Base-by-base conservation (phyloP, 768 basidiomycete species). In the Crepidotus variabilis region DNA sequence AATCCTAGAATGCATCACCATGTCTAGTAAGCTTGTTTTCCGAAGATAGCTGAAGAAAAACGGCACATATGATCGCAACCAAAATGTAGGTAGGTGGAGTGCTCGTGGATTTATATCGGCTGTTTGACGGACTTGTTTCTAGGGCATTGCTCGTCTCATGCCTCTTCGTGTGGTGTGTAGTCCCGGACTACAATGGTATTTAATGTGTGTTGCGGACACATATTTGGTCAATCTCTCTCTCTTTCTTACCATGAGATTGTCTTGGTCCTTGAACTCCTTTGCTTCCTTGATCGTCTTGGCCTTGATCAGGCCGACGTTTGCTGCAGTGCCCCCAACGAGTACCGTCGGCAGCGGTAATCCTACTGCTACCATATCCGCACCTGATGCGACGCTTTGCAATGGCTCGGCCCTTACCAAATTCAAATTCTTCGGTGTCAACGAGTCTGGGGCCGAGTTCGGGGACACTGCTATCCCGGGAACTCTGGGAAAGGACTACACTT, bases 391-490 rank as follows among this genome's bases (percentile, higher is more conserved):
- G 52, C 57, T 71, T 28, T 78, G 78, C 67, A 65, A 76, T 14
- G 74, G 75, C 18, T 60, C 66, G 1, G 57, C 56, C 18, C 67
- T 67, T 61, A 83, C 80, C 47, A 84, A 83, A 66, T 85, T 86
- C 77, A 73, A 77, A 64, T 83, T 69, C 73, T 84, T 85, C 58
- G 85, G 84, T 67, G 83, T 85, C 46, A 85, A 82, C 69, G 68
- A 85, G 66, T 78, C 81, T 51, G 82, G 83, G 60, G 84, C 83
- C 43, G 84, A 86, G 66, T 86, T 85, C 58, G 84, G 84, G 16
- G 69, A 75, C 58, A 70, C 61, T 11, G 68, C 47, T 5, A 51
- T 47, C 48, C 46, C 74, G 72, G 76, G 76, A 51, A 65, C 65
- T 32, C 67, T 76, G 24, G 73, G 72, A 39, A 76, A 60, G 10